Conservation (phyloP, 331 rosid genomes). For the Malus hybrid region DNA sequence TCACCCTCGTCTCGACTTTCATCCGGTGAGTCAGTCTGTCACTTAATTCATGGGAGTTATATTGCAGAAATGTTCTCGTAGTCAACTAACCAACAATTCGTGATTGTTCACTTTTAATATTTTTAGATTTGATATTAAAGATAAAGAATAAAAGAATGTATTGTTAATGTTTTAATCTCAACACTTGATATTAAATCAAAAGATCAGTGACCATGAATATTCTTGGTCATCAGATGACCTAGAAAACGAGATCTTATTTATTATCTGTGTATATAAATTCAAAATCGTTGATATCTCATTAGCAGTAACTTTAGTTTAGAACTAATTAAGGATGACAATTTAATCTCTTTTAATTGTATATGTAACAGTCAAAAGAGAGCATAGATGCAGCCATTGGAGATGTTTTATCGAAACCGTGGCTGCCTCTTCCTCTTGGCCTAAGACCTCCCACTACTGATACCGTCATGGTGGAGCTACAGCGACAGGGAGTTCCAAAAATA, state of each 20-base stretch:
- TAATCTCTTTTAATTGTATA: background rate
- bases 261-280: no score
- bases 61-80: background rate
- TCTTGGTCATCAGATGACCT: rapidly evolving
- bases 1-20: conserved; percentile 46
- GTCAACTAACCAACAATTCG: no score
- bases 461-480: conserved; percentile 73
- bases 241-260: background rate
- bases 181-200: no score
- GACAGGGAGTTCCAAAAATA: conserved; percentile 70
- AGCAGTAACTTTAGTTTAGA: background rate
- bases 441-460: conserved; percentile 74
- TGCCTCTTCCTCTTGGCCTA: conserved; percentile 90
- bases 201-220: no score
- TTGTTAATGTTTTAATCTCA: no score
- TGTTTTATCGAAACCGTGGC: conserved; percentile 76
- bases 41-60: background rate
- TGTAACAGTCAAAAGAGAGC: conserved; percentile 80
- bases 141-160: no score
- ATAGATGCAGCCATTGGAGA: conserved; percentile 89
- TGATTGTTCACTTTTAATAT: no score
- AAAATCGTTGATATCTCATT: no score
- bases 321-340: background rate
- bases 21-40: conserved; percentile 47
- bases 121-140: no score